These are phyloP conservation scores for Rhizopogon sp. DNA, from an alignment of 768 basidiomycete genomes.

Conservation along the genomic window DNA sequence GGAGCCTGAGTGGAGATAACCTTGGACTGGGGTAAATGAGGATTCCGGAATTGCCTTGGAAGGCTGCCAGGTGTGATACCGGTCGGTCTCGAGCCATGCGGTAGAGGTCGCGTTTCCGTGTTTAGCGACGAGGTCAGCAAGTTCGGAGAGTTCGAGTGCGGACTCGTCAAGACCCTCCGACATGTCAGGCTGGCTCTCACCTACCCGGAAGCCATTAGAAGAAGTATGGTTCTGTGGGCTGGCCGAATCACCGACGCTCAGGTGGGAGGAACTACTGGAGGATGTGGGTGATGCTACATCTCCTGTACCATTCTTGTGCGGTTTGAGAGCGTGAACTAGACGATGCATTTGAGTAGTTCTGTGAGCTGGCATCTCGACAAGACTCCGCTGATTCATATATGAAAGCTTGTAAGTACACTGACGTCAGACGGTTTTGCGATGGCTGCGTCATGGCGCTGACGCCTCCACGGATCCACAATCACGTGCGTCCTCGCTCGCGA, in stretches of 20 bases:
- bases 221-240: neutral
- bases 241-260: neutral
- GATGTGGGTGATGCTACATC: neutral
- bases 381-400: neutral
- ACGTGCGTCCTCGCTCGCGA: too few relatives aligned
- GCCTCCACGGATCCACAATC: too few relatives aligned
- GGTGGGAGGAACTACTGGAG: too few relatives aligned
- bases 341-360: neutral
- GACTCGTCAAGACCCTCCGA: neutral
- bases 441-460: too few relatives aligned
- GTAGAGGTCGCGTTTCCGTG: conserved; percentile 68
- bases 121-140: conserved; percentile 53
- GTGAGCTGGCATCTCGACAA: neutral
- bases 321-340: neutral
- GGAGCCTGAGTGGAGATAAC: conserved; percentile 48
- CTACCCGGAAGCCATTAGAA: neutral
- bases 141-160: conserved; percentile 11
- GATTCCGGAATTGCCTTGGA: conserved; percentile 21
- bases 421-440: too few relatives aligned
- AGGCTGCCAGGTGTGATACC: conserved; percentile 46
- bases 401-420: too few relatives aligned
- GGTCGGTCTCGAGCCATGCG: conserved; percentile 62
- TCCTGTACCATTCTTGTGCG: neutral
- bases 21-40: conserved; percentile 47
- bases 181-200: neutral